These are phyloP conservation scores for Salvia miltiorrhiza DNA, from an alignment of 257 asterid genomes.

Conservation along the genomic window DNA sequence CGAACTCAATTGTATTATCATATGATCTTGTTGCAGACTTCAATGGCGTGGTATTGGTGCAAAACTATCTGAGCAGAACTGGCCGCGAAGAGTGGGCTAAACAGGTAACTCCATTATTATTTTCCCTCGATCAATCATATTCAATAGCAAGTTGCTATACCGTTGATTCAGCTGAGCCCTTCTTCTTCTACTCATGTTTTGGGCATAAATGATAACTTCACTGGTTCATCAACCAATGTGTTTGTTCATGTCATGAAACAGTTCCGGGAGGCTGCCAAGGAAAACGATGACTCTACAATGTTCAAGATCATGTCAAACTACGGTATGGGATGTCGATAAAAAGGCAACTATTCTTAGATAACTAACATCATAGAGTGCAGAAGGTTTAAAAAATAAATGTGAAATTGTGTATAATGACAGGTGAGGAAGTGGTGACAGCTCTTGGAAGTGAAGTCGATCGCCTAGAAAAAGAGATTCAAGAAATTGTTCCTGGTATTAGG, in stretches of 20 bases:
- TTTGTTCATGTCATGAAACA: constrained; percentile 29
- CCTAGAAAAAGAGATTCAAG: constrained; percentile 90
- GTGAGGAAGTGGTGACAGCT: constrained; percentile 98
- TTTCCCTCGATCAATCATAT: background rate
- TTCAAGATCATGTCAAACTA: constrained; percentile 79
- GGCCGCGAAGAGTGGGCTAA: constrained; percentile 96
- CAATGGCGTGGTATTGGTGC: constrained; percentile 93
- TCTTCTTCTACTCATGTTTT: background rate
- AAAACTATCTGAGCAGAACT: constrained; percentile 74
- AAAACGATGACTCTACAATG: constrained; percentile 56
- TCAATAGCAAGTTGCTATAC: too few relatives aligned
- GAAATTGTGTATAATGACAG: constrained; percentile 38
- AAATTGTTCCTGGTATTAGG: constrained; percentile 85
- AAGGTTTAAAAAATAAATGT: background rate
- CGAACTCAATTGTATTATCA: background rate
- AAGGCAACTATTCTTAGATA: background rate
- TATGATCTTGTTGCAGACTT: constrained; percentile 56
- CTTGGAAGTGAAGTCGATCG: constrained; percentile 96
- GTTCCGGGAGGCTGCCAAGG: constrained; percentile 80
- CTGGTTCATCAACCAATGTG: background rate
- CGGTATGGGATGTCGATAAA: constrained; percentile 42
- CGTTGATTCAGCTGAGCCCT: background rate
- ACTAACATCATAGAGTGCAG: background rate
- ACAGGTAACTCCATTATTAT: constrained; percentile 47
- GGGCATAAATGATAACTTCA: background rate